Conservation (phyloP, 305 asterid species). For the Stenogyne calaminthoides region DNA sequence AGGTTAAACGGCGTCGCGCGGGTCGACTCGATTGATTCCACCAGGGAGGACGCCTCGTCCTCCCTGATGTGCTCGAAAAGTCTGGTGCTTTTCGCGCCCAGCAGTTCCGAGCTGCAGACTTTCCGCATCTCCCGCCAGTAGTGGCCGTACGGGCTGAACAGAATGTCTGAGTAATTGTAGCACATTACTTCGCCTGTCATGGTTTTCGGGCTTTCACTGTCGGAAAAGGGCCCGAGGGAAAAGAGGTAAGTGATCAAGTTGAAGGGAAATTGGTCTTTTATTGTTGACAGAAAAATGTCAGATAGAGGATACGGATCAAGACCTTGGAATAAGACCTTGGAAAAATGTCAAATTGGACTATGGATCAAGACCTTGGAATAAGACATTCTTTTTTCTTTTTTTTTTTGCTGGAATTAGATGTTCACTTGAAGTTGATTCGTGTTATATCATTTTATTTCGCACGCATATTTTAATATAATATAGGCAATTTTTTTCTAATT, state of each 20-base stretch:
- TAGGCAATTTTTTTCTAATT: not conserved
- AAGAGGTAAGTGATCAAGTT: slow-evolving; percentile 23
- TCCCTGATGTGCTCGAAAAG: slow-evolving; percentile 25
- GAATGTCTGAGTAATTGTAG: slow-evolving; percentile 29
- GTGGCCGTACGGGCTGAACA: slow-evolving; percentile 40
- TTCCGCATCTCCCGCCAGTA: slow-evolving; percentile 51
- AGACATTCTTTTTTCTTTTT: slow-evolving; percentile 18
- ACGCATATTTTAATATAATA: not conserved
- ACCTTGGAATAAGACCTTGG: too few species aligned
- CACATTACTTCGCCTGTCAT: slow-evolving; percentile 15
- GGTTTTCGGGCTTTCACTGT: not conserved
- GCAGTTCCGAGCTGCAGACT: slow-evolving; percentile 33
- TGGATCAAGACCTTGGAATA: slow-evolving; percentile 17
- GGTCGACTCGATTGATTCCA: not conserved
- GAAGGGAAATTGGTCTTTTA: slow-evolving; percentile 32
- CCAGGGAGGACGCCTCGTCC: slow-evolving; percentile 24
- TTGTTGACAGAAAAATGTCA: not conserved
- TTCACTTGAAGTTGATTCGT: not conserved
- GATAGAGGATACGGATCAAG: slow-evolving; percentile 6
- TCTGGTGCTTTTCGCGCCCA: slow-evolving; percentile 25
- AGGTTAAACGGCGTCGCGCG: not conserved
- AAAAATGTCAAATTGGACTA: too few species aligned
- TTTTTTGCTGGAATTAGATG: not conserved
- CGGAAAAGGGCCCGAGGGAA: slow-evolving; percentile 15
- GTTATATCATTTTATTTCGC: not conserved